Conservation (phyloP, 805 yeast genomes). For the Hanseniaspora hatyaiensis region DNA sequence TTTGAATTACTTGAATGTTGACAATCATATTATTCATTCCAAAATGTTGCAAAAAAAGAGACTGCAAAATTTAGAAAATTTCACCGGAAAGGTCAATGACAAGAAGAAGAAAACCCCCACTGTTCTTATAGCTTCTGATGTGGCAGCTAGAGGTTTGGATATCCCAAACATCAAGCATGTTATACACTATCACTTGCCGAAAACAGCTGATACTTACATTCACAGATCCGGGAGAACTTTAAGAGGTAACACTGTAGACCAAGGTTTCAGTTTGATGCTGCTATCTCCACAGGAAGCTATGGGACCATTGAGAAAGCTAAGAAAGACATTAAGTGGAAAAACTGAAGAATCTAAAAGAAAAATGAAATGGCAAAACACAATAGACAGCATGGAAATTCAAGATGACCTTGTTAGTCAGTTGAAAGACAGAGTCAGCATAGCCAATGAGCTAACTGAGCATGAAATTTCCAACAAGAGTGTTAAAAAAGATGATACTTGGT, state of each 20-base stretch:
- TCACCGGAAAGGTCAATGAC: constrained; percentile 26
- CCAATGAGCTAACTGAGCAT: constrained; percentile 66
- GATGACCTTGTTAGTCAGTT: constrained; percentile 59
- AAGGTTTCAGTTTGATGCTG: constrained; percentile 89
- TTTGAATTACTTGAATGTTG: constrained; percentile 55
- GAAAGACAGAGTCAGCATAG: constrained; percentile 53
- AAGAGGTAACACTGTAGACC: constrained; percentile 48
- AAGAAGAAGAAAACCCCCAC: constrained; percentile 41
- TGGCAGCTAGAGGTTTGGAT: constrained; percentile 96
- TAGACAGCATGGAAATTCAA: constrained; percentile 65
- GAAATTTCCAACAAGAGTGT: constrained; percentile 48
- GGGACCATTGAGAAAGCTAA: constrained; percentile 70
- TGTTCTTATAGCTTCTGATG: constrained; percentile 86
- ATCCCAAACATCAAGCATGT: constrained; percentile 85
- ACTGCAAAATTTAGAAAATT: constrained; percentile 70
- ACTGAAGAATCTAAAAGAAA: constrained; percentile 19
- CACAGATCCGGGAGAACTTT: constrained; percentile 99
- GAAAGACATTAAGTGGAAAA: constrained; percentile 41
- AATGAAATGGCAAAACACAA: constrained; percentile 41
- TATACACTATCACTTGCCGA: constrained; percentile 87
- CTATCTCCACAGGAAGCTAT: constrained; percentile 90
- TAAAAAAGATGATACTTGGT: constrained; percentile 66
- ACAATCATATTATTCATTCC: constrained; percentile 72
- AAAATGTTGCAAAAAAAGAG: constrained; percentile 93
- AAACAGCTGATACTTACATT: constrained; percentile 86